Evolutionary conservation across 1,284 basidiomycete species (phyloP).

Genomic region (Puccinia polysora): DNA sequence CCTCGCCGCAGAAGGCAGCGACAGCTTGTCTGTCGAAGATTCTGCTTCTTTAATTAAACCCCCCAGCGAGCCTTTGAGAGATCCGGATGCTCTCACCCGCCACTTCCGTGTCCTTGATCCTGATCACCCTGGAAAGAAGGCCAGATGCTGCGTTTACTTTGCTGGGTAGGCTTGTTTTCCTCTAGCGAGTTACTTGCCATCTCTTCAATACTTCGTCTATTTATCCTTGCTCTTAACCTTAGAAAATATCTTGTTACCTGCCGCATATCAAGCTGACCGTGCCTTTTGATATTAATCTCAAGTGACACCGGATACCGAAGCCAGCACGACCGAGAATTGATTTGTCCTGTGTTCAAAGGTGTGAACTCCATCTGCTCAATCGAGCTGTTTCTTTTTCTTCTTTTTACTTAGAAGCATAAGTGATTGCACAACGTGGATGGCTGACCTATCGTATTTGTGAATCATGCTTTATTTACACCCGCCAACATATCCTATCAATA

Average conservation of each 20-base stretch:
- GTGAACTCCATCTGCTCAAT: too few relatives aligned
- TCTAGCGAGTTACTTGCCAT: too few relatives aligned
- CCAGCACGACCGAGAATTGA: conserved; percentile 42
- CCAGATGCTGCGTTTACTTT: conserved; percentile 37
- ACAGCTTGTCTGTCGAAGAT: not conserved
- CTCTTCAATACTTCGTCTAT: too few relatives aligned
- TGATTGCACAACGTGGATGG: too few relatives aligned
- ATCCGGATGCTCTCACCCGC: not conserved
- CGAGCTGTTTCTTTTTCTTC: not conserved
- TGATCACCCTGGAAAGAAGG: not conserved
- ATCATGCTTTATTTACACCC: too few relatives aligned
- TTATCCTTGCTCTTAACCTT: not conserved
- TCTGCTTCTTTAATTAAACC: not conserved
- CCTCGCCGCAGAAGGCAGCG: too few relatives aligned
- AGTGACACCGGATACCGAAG: conserved; percentile 51
- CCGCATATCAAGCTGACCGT: not conserved
- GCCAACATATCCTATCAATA: too few relatives aligned
- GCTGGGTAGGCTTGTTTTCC: conserved; percentile 17
- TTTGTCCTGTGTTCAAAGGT: conserved; percentile 49
- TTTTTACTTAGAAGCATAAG: not conserved
- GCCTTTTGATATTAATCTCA: not conserved
- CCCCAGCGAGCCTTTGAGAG: not conserved
- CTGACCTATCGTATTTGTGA: too few relatives aligned
- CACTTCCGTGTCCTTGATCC: not conserved
- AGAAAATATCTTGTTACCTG: not conserved